Base-by-base conservation (phyloP, 1,284 basidiomycete genomes). In the Microbotryum silenes-acaulis region DNA sequence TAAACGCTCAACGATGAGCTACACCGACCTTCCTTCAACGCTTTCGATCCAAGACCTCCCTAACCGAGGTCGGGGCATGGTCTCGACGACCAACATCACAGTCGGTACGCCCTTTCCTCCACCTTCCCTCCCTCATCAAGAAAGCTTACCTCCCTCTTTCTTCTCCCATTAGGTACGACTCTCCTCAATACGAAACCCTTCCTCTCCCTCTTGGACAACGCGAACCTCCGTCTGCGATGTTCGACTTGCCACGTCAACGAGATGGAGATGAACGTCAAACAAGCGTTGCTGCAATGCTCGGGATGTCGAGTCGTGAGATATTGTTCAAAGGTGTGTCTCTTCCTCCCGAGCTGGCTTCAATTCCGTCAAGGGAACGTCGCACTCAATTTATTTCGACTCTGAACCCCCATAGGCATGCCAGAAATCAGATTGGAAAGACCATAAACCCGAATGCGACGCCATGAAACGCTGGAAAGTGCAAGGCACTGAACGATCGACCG, bases 381-480 rank as follows among this genome's bases (percentile, higher is more conserved):
- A 6, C 47, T 6, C 14, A 18, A 7, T 27, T 16, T 7, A 16
- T 6, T 42, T 57, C 21, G 45, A 57, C 59, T 59, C 27, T 59
- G 49, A 37, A 33, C 3, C 14, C 47, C 6, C 63, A 91, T 89
- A 74, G 72, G 44, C 4, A 27, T 94, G 91, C 71, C 89, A 92
- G 77, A 82, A 77, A 44, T 74, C 75, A 48, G 90, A 92, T 71
- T 94, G 91, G 91, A 47, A 72, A 0, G 54, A 80, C 1, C 91
- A 94, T 74, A 88, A 86, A 74, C 73, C 75, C 7, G 91, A 94
- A 79, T 94, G 91, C 71, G 66, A 67, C 6, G 85, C 88, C 0
- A 76, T 91, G 56, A 51, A 70, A 69, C 70, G 63, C 56, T 51
- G 59, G 51, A 33, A 52, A 27, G 62, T 52, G 27, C 59, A 66